Evolutionary conservation across 1,284 basidiomycete species (phyloP).

Genomic region (Puccinia hordei): DNA sequence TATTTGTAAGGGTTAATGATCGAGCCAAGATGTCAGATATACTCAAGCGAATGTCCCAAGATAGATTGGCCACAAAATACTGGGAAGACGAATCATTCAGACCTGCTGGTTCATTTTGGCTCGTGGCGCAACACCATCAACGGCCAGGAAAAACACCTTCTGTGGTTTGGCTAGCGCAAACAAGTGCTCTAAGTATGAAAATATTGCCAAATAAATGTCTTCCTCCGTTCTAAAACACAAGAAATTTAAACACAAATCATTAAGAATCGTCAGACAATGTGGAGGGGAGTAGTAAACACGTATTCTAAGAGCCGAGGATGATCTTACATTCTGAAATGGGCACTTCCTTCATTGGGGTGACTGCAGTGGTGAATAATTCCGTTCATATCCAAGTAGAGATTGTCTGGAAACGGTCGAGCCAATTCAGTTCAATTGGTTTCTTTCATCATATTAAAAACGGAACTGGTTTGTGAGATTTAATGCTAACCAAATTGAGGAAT

Average conservation of each 20-base stretch:
- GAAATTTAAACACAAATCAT: background rate
- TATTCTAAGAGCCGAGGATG: too few species aligned
- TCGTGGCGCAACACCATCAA: constrained; percentile 95
- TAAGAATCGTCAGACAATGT: background rate
- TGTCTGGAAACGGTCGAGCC: constrained; percentile 63
- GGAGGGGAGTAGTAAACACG: background rate
- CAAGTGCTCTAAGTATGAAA: constrained; percentile 93
- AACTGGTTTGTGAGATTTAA: background rate
- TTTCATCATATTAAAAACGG: background rate
- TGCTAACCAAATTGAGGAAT: constrained; percentile 75
- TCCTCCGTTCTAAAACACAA: constrained; percentile 69
- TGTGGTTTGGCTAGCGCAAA: constrained; percentile 97
- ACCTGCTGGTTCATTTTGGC: constrained; percentile 99
- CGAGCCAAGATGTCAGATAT: background rate
- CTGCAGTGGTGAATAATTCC: constrained; percentile 96
- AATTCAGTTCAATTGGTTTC: background rate
- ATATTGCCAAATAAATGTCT: constrained; percentile 95
- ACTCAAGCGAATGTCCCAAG: background rate
- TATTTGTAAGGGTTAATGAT: background rate
- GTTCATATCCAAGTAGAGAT: constrained; percentile 93
- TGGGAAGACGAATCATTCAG: background rate
- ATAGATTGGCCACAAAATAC: background rate
- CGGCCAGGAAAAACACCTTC: constrained; percentile 73
- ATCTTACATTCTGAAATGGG: constrained; percentile 76
- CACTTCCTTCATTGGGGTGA: constrained; percentile 84